Base-by-base conservation (phyloP, 768 basidiomycete species). In the Boletus tylopilopsis region DNA sequence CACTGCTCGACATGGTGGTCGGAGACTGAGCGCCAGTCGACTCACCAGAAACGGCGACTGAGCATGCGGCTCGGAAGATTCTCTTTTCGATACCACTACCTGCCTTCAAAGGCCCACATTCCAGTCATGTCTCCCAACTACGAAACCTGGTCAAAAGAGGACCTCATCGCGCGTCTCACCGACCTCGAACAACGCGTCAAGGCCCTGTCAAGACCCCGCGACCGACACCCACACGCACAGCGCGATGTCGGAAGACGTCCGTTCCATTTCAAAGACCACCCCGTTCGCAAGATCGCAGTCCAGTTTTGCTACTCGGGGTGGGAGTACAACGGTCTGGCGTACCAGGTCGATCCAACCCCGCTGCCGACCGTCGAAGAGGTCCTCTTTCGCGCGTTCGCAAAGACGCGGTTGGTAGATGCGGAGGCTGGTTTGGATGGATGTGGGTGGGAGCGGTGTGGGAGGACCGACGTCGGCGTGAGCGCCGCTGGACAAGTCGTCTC, bases 401-500 rank as follows among this genome's bases (percentile, higher is more conserved):
- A 85, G 57, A 79, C 89, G 0, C 76, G 83, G 42, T 72, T 99
- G 37, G 79, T 98, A 11, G 90, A 95, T 61, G 75, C 75, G 1
- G 79, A 76, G 4, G 77, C 71, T 5, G 90, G 91, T 5, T 72
- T 87, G 47, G 87, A 94, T 15, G 94, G 90, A 0, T 94, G 92
- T 62, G 89, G 81, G 30, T 98, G 90, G 84, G 84, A 89, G 63
- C 78, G 81, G 56, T 97, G 96, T 67, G 95, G 96, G 12, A 71
- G 96, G 61, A 98, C 96, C 23, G 96, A 99, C 75, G 78, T 86
- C 18, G 94, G 95, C 0, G 96, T 99, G 50, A 95, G 93, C 64
- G 90, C 87, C 33, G 89, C 87, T 8, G 94, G 92, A 4, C 95
- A 98, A 66, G 94, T 98, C 21, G 76, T 97, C 42, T 91, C 88